Evolutionary conservation across 2,329 filamentous ascomycete genomes (phyloP).

Genomic region (Calonectria ilicicola): DNA sequence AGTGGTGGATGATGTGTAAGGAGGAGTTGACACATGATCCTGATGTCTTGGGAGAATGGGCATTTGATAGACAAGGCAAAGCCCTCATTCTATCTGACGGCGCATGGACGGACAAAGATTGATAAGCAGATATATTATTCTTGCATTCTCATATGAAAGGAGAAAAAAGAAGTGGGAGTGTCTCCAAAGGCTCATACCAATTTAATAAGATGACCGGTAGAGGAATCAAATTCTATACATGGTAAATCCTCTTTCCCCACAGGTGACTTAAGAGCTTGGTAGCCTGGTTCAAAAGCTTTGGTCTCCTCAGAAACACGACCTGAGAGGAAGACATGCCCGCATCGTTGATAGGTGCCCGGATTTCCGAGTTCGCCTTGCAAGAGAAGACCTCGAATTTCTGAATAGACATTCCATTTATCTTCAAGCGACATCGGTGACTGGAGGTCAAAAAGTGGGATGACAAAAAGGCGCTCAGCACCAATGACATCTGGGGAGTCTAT

Average conservation of each 20-base stretch:
- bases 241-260: constrained; percentile 8
- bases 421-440: not conserved
- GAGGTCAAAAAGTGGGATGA: constrained; percentile 23
- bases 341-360: constrained; percentile 10
- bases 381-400: constrained; percentile 17
- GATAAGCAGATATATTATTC: too few species aligned
- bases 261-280: not conserved
- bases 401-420: constrained; percentile 13
- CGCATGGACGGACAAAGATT: too few species aligned
- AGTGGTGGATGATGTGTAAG: constrained; percentile 12
- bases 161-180: not conserved
- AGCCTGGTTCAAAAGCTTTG: not conserved
- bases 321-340: constrained; percentile 18
- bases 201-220: constrained; percentile 17
- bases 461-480: constrained; percentile 5
- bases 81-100: not conserved
- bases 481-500: constrained; percentile 13
- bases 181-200: not conserved
- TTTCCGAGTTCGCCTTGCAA: constrained; percentile 1
- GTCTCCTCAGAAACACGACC: not conserved
- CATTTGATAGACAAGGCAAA: constrained; percentile 9
- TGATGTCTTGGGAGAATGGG: constrained; percentile 24
- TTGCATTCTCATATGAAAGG: not conserved
- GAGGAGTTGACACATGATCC: constrained; percentile 17
- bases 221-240: constrained; percentile 11